Conservation (phyloP, 345 rosid genomes). For the Xanthoceras sorbifolium region DNA sequence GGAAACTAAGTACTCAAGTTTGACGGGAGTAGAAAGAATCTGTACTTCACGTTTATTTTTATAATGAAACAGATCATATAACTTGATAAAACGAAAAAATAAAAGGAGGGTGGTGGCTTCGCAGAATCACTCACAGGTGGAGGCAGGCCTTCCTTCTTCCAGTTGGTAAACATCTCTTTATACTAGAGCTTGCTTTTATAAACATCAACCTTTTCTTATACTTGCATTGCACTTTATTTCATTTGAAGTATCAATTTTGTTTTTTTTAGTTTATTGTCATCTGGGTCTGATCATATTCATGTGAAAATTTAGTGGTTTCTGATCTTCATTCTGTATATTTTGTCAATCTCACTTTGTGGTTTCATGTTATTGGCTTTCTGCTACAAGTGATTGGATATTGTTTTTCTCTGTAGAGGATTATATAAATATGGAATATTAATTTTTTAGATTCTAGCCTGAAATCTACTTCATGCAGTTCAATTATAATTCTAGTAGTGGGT, state of each 20-base stretch:
- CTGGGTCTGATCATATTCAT: slow-evolving; percentile 5
- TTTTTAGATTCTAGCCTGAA: not conserved
- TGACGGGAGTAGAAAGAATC: too few species aligned
- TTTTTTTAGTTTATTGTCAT: not conserved
- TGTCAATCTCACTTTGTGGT: not conserved
- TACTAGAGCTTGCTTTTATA: not conserved
- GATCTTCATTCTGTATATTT: not conserved
- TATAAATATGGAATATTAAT: not conserved
- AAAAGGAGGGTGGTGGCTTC: not conserved
- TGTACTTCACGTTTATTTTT: too few species aligned
- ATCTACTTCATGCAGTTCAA: not conserved
- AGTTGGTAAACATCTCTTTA: not conserved
- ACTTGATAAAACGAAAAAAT: too few species aligned
- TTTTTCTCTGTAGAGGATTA: not conserved
- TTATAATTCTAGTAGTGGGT: not conserved
- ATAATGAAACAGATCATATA: too few species aligned
- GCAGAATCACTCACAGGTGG: not conserved
- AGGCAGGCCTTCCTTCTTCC: not conserved
- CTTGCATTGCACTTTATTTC: too few species aligned
- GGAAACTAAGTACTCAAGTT: too few species aligned
- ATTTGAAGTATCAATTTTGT: too few species aligned
- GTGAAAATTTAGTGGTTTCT: not conserved
- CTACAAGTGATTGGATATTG: not conserved
- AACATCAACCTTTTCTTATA: not conserved
- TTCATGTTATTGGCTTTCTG: not conserved